Conservation (phyloP, 352 stramenopile species). For the Globisporangium lucens region DNA sequence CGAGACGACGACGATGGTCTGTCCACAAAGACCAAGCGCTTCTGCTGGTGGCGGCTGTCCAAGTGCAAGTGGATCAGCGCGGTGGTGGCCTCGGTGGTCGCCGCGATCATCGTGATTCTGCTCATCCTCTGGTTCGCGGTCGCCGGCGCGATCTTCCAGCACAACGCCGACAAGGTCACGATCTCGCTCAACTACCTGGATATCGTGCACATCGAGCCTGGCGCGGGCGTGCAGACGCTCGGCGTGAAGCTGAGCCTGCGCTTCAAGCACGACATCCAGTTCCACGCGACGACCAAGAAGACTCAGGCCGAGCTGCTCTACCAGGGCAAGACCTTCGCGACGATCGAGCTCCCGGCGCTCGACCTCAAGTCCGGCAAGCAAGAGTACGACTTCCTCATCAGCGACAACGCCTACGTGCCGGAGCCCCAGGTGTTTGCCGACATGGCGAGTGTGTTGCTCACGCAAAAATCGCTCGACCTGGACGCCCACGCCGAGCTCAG, state of each 20-base stretch:
- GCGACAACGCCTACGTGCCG: neutral
- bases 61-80: neutral
- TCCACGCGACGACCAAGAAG: neutral
- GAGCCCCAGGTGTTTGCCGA: neutral
- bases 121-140: neutral
- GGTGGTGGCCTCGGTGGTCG: neutral
- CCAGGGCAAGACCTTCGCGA: neutral
- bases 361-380: neutral
- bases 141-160: neutral
- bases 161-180: neutral
- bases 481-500: neutral
- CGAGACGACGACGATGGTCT: neutral
- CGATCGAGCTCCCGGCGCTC: neutral
- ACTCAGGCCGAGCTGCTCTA: neutral
- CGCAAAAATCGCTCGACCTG: neutral
- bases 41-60: neutral
- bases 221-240: neutral
- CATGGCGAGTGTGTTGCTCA: neutral
- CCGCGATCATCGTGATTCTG: neutral
- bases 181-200: neutral
- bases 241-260: neutral
- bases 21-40: neutral
- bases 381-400: slow-evolving; percentile 1
- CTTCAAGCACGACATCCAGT: slow-evolving; percentile 1
- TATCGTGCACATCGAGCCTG: neutral